A percentile compares a stretch with the other conserved stretches of the same genome.
phyloP scores from a whole-genome alignment of 768 basidiomycete species.

The Amanita jacksonii region DNA sequence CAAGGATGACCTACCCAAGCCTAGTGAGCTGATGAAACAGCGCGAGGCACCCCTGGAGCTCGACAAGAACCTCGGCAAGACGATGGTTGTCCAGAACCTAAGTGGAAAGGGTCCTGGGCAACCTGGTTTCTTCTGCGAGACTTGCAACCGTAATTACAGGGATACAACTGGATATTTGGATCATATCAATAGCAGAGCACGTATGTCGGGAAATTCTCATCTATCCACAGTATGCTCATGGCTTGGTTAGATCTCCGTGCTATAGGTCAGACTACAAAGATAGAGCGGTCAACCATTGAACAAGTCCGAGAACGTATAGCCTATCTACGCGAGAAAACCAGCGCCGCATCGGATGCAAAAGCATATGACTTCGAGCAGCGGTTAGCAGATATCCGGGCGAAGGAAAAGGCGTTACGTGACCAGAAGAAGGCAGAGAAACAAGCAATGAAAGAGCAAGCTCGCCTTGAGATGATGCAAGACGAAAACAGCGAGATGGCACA shows the following conservation, averaged over 20 bases:
- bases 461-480: conserved; percentile 51
- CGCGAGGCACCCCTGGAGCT: conserved; percentile 80
- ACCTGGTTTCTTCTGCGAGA: conserved; percentile 90
- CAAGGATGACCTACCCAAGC: conserved; percentile 79
- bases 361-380: conserved; percentile 93
- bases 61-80: conserved; percentile 93
- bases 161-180: conserved; percentile 92
- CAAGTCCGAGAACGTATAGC: conserved; percentile 93
- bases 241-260: conserved; percentile 64
- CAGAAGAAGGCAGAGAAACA: conserved; percentile 76
- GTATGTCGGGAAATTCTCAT: conserved; percentile 37
- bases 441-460: conserved; percentile 64
- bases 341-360: conserved; percentile 73
- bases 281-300: conserved; percentile 82
- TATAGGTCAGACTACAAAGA: conserved; percentile 92
- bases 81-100: conserved; percentile 84
- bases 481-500: conserved; percentile 61
- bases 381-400: conserved; percentile 69
- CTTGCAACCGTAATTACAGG: conserved; percentile 87
- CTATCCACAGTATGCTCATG: background rate
- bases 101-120: conserved; percentile 80
- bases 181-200: conserved; percentile 89
- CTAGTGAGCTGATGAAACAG: conserved; percentile 88
- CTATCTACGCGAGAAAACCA: conserved; percentile 77
- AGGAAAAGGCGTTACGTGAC: conserved; percentile 56